phyloP scores from a whole-genome alignment of 2,329 filamentous ascomycete genomes.

The Beauveria caledonica region DNA sequence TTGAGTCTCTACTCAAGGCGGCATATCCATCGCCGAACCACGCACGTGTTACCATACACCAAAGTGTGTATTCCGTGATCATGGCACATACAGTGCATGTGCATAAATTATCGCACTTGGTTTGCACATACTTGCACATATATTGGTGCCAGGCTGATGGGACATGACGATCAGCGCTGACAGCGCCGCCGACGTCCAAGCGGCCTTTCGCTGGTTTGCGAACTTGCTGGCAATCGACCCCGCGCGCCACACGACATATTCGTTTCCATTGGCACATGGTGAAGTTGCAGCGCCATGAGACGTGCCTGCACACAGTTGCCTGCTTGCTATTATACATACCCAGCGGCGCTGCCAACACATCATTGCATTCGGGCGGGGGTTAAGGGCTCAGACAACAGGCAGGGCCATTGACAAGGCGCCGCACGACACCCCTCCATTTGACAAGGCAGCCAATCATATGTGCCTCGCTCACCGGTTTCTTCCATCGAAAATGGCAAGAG shows the following conservation, averaged over 20 bases:
- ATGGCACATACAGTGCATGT: conserved; percentile 4
- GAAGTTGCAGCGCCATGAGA: conserved; percentile 2
- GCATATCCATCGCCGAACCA: neutral
- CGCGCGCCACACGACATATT: conserved; percentile 12
- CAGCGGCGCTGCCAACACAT: conserved; percentile 13
- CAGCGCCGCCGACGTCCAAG: conserved; percentile 12
- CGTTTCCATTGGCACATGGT: conserved; percentile 5
- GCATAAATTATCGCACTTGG: neutral
- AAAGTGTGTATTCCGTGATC: neutral
- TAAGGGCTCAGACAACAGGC: conserved; percentile 7
- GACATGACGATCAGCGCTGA: conserved; percentile 10
- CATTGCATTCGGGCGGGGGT: conserved; percentile 13
- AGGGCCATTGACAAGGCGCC: neutral
- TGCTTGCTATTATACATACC: conserved; percentile 8
- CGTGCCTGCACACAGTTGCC: neutral
- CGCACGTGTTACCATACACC: neutral
- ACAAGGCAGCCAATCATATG: conserved; percentile 8
- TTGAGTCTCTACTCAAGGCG: neutral
- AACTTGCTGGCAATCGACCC: conserved; percentile 10
- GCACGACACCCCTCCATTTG: conserved; percentile 9
- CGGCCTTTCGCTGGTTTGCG: neutral
- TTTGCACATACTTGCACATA: conserved; percentile 6
- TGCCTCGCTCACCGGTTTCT: conserved; percentile 10
- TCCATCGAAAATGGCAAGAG: neutral
- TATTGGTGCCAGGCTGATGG: conserved; percentile 8